Base-by-base conservation (phyloP, 805 yeast species). In the Pichia cabralensis region DNA sequence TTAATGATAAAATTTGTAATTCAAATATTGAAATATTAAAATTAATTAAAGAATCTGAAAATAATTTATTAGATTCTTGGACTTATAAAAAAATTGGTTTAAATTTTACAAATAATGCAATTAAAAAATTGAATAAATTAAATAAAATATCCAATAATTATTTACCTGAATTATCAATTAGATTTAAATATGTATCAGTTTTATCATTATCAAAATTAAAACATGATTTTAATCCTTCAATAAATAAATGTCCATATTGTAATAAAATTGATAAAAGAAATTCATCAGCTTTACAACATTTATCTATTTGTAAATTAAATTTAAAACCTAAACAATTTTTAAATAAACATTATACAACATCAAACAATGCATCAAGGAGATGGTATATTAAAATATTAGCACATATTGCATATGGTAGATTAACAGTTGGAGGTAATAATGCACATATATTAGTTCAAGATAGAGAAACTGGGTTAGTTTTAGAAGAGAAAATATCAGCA, bases 391-490 rank as follows among this genome's bases (percentile, higher is more conserved):
- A 81, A 48, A 71, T 82, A 3, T 61, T 88, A 37, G 80, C 86
- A 32, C 88, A 85, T 50, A 61, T 92, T 30, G 83, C 92, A 0
- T 86, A 84, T 51, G 98, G 98, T 0, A 80, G 80, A 47, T 80
- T 86, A 52, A 75, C 76, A 31, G 58, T 89, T 24, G 96, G 96
- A 3, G 76, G 79, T 17, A 84, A 89, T 51, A 85, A 94, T 31
- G 98, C 96, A 8, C 89, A 89, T 50, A 89, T 92, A 21, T 62
- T 92, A 32, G 96, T 89, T 3, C 97, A 92, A 55, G 96, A 92
- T 53, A 66, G 98, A 41, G 64, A 70, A 13, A 79, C 96, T 0
- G 98, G 98, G 0, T 69, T 83, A 30, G 74, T 89, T n/a, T 57
- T 81, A 50, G 97, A 89, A 53, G 98, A 89, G 49, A 85, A 85